Evolutionary conservation across 352 stramenopile genomes (phyloP).

Genomic region (Globisporangium cederbergense): DNA sequence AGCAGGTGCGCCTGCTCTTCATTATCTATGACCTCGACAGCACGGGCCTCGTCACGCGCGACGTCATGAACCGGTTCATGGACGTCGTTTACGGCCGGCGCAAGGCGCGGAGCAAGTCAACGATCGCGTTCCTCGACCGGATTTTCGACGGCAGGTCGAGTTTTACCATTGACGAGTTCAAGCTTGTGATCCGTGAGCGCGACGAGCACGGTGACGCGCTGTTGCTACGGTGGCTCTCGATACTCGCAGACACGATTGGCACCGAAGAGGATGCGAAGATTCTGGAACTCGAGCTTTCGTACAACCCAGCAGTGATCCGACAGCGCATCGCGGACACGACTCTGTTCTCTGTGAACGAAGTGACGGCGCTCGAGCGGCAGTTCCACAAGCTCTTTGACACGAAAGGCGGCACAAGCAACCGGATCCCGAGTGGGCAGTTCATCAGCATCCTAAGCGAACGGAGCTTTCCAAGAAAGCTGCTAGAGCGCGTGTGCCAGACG

Average conservation of each 20-base stretch:
- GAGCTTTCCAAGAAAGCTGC: slow-evolving; percentile 39
- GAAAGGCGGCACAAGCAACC: slow-evolving; percentile 63
- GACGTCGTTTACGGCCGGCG: slow-evolving; percentile 79
- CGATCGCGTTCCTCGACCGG: slow-evolving; percentile 51
- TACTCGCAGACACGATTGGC: slow-evolving; percentile 64
- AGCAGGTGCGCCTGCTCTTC: slow-evolving; percentile 77
- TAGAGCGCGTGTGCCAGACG: slow-evolving; percentile 43
- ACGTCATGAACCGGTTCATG: slow-evolving; percentile 79
- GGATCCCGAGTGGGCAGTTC: slow-evolving; percentile 60
- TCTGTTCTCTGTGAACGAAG: slow-evolving; percentile 67
- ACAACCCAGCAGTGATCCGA: slow-evolving; percentile 79
- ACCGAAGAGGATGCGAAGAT: slow-evolving; percentile 69
- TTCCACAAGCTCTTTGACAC: slow-evolving; percentile 77
- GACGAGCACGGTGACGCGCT: slow-evolving; percentile 53
- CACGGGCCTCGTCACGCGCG: slow-evolving; percentile 54
- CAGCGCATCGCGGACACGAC: slow-evolving; percentile 72
- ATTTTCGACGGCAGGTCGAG: slow-evolving; percentile 45
- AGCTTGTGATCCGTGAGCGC: slow-evolving; percentile 43
- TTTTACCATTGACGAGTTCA: slow-evolving; percentile 66
- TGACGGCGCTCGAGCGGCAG: slow-evolving; percentile 71
- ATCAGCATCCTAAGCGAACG: slow-evolving; percentile 43
- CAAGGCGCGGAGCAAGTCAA: slow-evolving; percentile 34
- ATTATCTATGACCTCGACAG: slow-evolving; percentile 82
- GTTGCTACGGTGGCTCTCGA: slow-evolving; percentile 60
- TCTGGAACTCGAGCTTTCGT: slow-evolving; percentile 66